These are phyloP conservation scores for Globisporangium nagaii DNA, from an alignment of 352 stramenopile genomes.

Conservation along the genomic window DNA sequence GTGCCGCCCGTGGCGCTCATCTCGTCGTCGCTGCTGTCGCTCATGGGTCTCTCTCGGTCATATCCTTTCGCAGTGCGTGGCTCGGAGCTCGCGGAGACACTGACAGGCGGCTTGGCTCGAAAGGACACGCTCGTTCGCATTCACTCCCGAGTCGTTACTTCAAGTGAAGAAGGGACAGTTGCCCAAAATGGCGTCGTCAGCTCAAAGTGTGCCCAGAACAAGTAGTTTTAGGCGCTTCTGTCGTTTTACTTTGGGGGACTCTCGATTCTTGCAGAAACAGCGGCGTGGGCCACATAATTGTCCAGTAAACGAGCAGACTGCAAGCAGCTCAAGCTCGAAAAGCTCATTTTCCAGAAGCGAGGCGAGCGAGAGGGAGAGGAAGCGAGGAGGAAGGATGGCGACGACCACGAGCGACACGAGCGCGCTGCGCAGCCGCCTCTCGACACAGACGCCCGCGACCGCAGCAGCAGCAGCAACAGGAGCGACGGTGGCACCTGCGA, in stretches of 20 bases:
- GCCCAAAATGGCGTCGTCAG: too few relatives aligned
- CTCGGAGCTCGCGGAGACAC: too few relatives aligned
- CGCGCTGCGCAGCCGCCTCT: conserved; percentile 10
- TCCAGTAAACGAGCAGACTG: neutral
- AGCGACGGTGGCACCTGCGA: conserved; percentile 18
- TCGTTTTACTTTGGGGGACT: neutral
- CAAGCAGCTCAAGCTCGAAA: conserved; percentile 2
- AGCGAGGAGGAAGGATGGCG: conserved; percentile 13
- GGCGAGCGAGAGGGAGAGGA: too few relatives aligned
- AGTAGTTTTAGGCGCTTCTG: neutral
- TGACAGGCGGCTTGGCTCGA: too few relatives aligned
- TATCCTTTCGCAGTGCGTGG: too few relatives aligned
- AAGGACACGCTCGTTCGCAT: too few relatives aligned
- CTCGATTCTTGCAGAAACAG: too few relatives aligned
- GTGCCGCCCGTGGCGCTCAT: conserved; percentile 6
- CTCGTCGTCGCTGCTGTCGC: conserved; percentile 36
- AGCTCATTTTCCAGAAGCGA: conserved; percentile 1
- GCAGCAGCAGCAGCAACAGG: neutral
- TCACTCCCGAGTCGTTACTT: too few relatives aligned
- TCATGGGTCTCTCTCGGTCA: too few relatives aligned
- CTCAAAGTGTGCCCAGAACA: too few relatives aligned
- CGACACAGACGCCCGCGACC: neutral
- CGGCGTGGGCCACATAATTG: too few relatives aligned
- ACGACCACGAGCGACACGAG: conserved; percentile 22
- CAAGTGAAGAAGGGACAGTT: too few relatives aligned